Evolutionary conservation across 2,329 filamentous ascomycete genomes (phyloP), one percentile per base, ranked within the genome.

Genomic region (Aureobasidium sp.): DNA sequence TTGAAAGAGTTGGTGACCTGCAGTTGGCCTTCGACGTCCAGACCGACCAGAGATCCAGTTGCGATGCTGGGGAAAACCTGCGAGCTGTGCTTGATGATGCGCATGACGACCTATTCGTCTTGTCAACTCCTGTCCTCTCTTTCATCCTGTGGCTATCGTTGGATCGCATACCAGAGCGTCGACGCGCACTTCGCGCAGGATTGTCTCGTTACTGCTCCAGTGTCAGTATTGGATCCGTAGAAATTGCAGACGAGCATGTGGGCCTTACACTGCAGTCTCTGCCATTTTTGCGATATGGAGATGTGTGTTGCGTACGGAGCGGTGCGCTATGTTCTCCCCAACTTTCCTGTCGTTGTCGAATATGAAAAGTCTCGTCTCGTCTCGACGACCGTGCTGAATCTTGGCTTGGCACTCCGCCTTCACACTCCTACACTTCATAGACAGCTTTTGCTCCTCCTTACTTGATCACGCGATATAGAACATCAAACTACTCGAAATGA

Each of bases 1-100:
- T 91, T 88, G 79, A 97, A 99, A 67, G 86, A 85, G 82, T 97
- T 97, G 70, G 94, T 97, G 78, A 97, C 82, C 79, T 97, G 88
- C 66, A 97, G 85, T 64, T 87, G 82, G 67, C 85, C 85, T 67
- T 88, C 86, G 71, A 85, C 84, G 77, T 97, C 93, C 90, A 97
- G 92, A 70, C 94, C 94, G 64, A 97, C 91, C 65, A 97, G 84
- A 66, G 89, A 90, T 66, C 93, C 93, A 62, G 92, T 97, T 62
- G 91, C 91, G 62, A 87, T 87, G 58, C 91, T 93, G 53, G 93
- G 93, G 79, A 96, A 97, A 61, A 84, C 84, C 71, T 89, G 85
- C 63, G 91, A 88, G 80, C 90, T 91, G 81, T 97, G 92, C 80
- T 95, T 97, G 78, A 95, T 92, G 75, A 97, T 92, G 82, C 97